Evolutionary conservation across 768 basidiomycete species (phyloP).

Genomic region (Kwoniella botswanensis): DNA sequence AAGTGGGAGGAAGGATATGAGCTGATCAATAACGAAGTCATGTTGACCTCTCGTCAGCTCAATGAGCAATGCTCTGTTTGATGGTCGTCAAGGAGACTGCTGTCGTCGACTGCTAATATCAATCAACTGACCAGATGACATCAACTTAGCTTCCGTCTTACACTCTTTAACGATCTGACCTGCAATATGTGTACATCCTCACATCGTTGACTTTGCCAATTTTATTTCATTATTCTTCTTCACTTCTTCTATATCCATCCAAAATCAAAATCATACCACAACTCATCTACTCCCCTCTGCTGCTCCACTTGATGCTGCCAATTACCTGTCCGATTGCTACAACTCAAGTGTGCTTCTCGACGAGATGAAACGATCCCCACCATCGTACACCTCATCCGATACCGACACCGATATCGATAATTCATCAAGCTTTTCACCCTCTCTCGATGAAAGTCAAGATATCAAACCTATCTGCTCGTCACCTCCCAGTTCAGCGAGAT

Average conservation of each 20-base stretch:
- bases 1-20: no score
- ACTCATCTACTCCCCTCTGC: no score
- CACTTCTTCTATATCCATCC: no score
- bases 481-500: neutral
- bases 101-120: neutral
- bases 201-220: no score
- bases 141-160: no score
- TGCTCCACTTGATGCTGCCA: no score
- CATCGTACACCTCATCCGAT: neutral
- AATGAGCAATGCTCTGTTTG: neutral
- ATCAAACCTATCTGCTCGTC: neutral
- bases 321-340: neutral
- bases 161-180: neutral
- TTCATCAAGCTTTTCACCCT: neutral
- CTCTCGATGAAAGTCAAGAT: neutral
- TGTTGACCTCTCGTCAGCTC: neutral
- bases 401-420: neutral
- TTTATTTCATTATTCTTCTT: no score
- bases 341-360: neutral
- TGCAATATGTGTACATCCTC: neutral
- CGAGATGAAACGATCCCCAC: neutral
- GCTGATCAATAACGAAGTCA: no score
- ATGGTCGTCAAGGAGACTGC: slow-evolving; percentile 7
- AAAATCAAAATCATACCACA: no score
- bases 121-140: neutral